Evolutionary conservation across 129 eudicot genomes (phyloP), one percentile per base, ranked within the genome.

Genomic region (Calendula officinalis): DNA sequence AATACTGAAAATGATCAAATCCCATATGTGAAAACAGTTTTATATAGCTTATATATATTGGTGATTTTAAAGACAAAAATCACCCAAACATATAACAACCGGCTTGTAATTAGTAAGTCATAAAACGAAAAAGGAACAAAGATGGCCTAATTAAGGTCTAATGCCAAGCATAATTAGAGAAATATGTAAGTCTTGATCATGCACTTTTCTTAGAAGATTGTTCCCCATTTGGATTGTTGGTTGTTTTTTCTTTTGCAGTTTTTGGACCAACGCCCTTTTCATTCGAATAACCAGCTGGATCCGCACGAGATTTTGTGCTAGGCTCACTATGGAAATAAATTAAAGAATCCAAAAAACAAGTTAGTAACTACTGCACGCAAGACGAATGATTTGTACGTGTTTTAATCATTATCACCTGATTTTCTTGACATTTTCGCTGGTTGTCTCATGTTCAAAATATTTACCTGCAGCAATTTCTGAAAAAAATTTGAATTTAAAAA

Each of bases 401-500:
- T 45, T 45, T 3, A 11, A 4, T 11, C 13, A 45, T 45, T 51
- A 51, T 13, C 27, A 51, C 57, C 57, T 51, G 57, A 16, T 51
- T 51, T 11, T 12, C 34, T 51, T 51, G 36, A 51, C 57, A 51
- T 51, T 51, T n/a, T 2, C 34, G 8, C 34, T 51, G 36, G 57
- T 8, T 8, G 12, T 51, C 10, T 51, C 57, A 0, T 51, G 34
- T 22, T 51, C 57, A 8, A 51, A 51, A 51, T 51, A 51, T 51
- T 51, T 51, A 51, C 57, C 57, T 22, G 57, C 57, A 51, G 57
- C 34, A n/a, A 51, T 51, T 17, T 11, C 57, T 51, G 57, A 51
- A 51, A 22, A 17, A 1, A 22, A 51, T 5, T 41, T 41, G 45
- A 11, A 41, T 3, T 2, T 41, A 41, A 41, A 11, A 41, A 41